Base-by-base conservation (phyloP, 192 early-diverging fungal genomes). In the Podila clonocystis region DNA sequence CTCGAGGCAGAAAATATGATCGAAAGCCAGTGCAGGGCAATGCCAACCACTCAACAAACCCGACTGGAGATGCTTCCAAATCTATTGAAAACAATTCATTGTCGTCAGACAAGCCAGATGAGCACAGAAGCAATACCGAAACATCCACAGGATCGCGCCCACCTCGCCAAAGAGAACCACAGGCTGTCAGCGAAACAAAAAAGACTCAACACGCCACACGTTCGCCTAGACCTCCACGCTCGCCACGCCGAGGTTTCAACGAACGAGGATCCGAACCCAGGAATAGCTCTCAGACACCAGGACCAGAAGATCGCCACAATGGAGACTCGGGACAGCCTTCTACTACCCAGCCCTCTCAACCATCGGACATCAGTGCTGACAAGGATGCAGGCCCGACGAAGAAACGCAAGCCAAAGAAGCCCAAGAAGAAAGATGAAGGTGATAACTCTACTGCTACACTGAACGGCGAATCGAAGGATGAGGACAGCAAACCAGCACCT, bases 241-340 rank as follows among this genome's bases (percentile, higher is more conserved):
- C 74, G n/a, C 74, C 74, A 29, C 74, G 67, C 26, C 74, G 74
- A 12, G 74, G 74, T 38, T 76, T 76, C n/a, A 61, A 62, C 9
- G 75, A 70, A 22, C 63, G 68, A 45, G 64, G 63, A 7, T 19
- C 30, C 28, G 72, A 74, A 17, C 7, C 72, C 13, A 74, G 48
- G 48, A 58, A 31, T 19, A n/a, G 2, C 9, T 13, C 57, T 34
- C 29, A 11, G 50, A 55, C 65, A 11, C 50, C 50, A 31, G 50
- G 50, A 34, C 65, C 31, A 45, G 41, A 48, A 49, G 49, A 1
- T 20, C 26, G 58, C 0, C 13, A 45, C 13, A 3, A 45, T 15
- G 41, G 41, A 45, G 41, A 45, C 41, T 15, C 41, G 41, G 41
- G 15, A 45, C 41, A 45, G 41, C 13, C 41, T 45, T 45, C 41